Evolutionary conservation across 2,329 filamentous ascomycete species (phyloP), one percentile per base, ranked within the genome.

Genomic region (Macrophomina tecta): DNA sequence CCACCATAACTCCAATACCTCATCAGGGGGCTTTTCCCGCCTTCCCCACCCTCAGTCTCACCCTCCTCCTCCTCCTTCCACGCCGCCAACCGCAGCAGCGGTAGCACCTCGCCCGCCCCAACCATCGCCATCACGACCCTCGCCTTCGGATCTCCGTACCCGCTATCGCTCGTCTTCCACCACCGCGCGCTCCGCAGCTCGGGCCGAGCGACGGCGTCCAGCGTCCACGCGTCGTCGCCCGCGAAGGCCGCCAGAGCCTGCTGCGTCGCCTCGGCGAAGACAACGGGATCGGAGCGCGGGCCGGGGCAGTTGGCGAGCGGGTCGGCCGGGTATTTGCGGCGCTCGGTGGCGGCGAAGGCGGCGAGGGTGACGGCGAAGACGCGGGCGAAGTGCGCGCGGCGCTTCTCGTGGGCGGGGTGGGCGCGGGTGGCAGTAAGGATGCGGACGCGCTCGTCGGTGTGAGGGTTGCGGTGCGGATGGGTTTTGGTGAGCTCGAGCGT

Each of bases 41-140:
- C 46, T 6, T 49, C 46, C 46, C 8, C 46, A 5, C 16, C n/a
- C 46, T n/a, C 23, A 23, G 23, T 23, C 23, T 23, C 23, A 23
- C 23, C 8, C 36, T 42, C 36, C 18, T 14, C n/a, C 36, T 18
- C 2, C 16, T 42, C 55, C 36, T 34, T 5, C 53, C 53, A 60
- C 38, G 38, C 23, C 42, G 45, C 58, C 42, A 62, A 23, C 45
- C 45, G n/a, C 18, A 62, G 58, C 42, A 62, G 45, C 46, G 58
- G 42, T 45, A 49, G 11, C 42, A 38, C n/a, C 32, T 62, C 42
- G 30, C n/a, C 12, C 18, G 45, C 28, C 42, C 30, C 58, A 8
- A 51, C 11, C 58, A 62, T 3, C 16, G 42, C 58, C 58, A 62
- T 62, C 7, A 62, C 58, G 5, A 62, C 11, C 42, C 34, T 28